Base-by-base conservation (phyloP, 441 rosid species). In the Adansonia rubrostipa region DNA sequence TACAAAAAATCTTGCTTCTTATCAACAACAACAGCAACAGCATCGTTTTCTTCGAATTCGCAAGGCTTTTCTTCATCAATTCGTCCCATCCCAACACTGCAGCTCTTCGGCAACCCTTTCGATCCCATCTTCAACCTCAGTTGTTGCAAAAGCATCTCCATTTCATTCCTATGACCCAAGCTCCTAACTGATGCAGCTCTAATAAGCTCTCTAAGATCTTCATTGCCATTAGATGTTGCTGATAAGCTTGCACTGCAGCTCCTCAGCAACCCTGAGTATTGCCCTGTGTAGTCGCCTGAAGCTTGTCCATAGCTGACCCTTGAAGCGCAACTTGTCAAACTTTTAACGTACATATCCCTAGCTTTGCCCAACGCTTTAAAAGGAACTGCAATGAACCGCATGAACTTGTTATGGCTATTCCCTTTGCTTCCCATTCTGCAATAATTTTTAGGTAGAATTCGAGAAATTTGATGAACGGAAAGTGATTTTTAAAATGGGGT, bases 171-270 rank as follows among this genome's bases (percentile, higher is more conserved):
- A 68, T 88, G 92, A 5, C 92, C 97, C 75, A 87, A 69, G 77
- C 86, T 88, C 80, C 92, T 80, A 0, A 83, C 89, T 0, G 96
- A 92, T 0, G 96, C 99, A 14, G 93, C 97, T 66, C 97, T 85
- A 11, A 93, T 73, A 9, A 95, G 93, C 76, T 93, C 93, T 42
- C 83, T 83, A 65, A 84, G 88, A 82, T 95, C 97, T 9, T 93
- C 97, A 36, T 20, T 50, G 9, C 75, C 82, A 0, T 50, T 76
- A 0, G 87, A 76, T 56, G 86, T 69, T 4, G 88, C 36, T 14
- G 97, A 86, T 14, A 95, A 86, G 13, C 83, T 71, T 15, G 73
- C 79, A 80, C 97, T 92, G 50, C 86, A 85, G 82, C 97, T 95
- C 86, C 94, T 85, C 0, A 92, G 94, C 77, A 90, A 79, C 19